phyloP scores from a whole-genome alignment of 2,329 filamentous ascomycete genomes.

The Decorospora gaudefroyi region DNA sequence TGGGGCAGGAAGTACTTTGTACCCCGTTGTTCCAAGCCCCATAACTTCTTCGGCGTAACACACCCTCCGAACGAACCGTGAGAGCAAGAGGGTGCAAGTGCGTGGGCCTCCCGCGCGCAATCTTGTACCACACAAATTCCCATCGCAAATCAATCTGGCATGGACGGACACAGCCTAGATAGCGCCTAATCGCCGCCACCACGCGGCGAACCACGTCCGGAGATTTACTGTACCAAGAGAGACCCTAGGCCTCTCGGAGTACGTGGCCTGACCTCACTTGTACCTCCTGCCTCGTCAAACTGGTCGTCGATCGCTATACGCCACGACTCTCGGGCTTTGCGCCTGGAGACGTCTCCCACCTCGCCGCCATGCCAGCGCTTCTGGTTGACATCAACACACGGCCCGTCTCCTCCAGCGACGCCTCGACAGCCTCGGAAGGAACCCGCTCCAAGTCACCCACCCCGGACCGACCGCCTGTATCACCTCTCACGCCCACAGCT shows the following conservation, averaged over 20 bases:
- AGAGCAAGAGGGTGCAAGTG: conserved; percentile 6
- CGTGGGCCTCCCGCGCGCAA: conserved; percentile 5
- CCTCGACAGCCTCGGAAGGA: conserved; percentile 27
- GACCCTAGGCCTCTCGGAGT: conserved; percentile 12
- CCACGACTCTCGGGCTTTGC: conserved; percentile 22
- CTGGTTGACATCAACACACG: conserved; percentile 38
- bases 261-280: conserved; percentile 14
- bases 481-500: conserved; percentile 48
- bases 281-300: too few relatives aligned
- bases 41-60: too few relatives aligned
- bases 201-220: conserved; percentile 16
- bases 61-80: conserved; percentile 4
- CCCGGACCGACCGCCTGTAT: conserved; percentile 47
- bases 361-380: conserved; percentile 47
- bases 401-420: conserved; percentile 32
- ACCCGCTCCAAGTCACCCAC: conserved; percentile 39
- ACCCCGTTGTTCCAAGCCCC: too few relatives aligned
- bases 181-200: conserved; percentile 18
- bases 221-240: conserved; percentile 12
- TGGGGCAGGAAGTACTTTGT: too few relatives aligned
- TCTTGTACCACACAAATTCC: conserved; percentile 7
- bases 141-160: conserved; percentile 15
- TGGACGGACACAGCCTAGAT: conserved; percentile 16
- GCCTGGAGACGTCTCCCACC: conserved; percentile 26
- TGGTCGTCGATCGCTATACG: conserved; percentile 17